Conservation (phyloP, 768 basidiomycete genomes). For the Erythrobasidium yunnanense region DNA sequence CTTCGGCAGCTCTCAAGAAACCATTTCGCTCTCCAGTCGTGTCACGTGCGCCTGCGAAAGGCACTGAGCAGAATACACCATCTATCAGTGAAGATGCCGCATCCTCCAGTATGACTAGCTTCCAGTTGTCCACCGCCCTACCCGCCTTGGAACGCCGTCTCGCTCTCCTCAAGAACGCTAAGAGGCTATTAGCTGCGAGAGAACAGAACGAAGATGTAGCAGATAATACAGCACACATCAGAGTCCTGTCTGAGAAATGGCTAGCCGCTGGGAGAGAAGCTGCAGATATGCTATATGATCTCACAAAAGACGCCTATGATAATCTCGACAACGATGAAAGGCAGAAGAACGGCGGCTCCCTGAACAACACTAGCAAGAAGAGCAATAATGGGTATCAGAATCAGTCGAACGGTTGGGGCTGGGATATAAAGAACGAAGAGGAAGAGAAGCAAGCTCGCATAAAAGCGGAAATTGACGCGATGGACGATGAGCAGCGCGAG, state of each 20-base stretch:
- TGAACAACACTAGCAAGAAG: background rate
- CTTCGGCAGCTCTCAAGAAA: constrained; percentile 8
- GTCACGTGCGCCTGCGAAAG: background rate
- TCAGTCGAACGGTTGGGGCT: background rate
- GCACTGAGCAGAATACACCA: background rate
- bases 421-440: background rate
- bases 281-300: constrained; percentile 19
- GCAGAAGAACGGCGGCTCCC: no score
- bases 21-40: constrained; percentile 14
- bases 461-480: background rate
- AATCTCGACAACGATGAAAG: background rate
- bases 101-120: background rate
- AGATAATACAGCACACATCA: constrained; percentile 21
- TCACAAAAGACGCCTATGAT: constrained; percentile 8
- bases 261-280: constrained; percentile 20
- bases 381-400: constrained; percentile 12
- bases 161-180: constrained; percentile 5
- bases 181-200: background rate
- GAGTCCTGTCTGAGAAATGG: constrained; percentile 12
- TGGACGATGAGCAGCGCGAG: background rate
- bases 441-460: background rate
- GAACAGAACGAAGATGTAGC: background rate
- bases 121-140: constrained; percentile 2
- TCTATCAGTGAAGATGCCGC: background rate
- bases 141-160: constrained; percentile 7